Percentiles rank a stretch among this genome's conserved stretches.
These are phyloP conservation scores for Kodamaea suecica DNA, from an alignment of 1,139 yeast genomes.

Conservation along the genomic window DNA sequence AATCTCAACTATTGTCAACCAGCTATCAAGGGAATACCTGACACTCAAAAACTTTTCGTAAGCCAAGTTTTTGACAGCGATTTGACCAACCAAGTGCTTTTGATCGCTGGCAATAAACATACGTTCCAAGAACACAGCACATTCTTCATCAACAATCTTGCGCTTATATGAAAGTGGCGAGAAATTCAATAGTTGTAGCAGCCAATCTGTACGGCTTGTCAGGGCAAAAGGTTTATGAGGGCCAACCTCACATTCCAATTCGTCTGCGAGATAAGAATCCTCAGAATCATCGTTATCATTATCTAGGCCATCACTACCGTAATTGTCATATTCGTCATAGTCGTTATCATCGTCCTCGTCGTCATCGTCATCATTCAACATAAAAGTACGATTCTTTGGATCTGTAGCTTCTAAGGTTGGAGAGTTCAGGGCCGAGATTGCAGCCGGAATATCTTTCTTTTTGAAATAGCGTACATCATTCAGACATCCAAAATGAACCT, in stretches of 20 bases:
- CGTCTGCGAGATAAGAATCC: constrained; percentile 24
- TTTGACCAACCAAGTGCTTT: constrained; percentile 60
- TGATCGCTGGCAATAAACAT: constrained; percentile 58
- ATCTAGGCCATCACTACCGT: constrained; percentile 6
- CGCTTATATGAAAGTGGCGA: constrained; percentile 36
- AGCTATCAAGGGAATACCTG: constrained; percentile 65
- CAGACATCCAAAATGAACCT: constrained; percentile 73
- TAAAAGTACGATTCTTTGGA: constrained; percentile 9
- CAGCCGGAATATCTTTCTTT: constrained; percentile 68
- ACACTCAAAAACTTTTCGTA: constrained; percentile 62
- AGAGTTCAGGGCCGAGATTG: constrained; percentile 65
- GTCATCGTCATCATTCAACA: constrained; percentile 14
- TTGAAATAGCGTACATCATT: constrained; percentile 70
- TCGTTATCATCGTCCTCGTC: constrained; percentile 18
- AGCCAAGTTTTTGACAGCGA: constrained; percentile 68
- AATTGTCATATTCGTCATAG: constrained; percentile 7
- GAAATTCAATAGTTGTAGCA: constrained; percentile 48
- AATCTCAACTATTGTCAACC: constrained; percentile 72
- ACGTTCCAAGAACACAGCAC: constrained; percentile 61
- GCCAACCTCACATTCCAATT: constrained; percentile 19
- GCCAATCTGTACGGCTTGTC: constrained; percentile 37
- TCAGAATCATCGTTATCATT: constrained; percentile 20
- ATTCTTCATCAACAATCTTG: constrained; percentile 32
- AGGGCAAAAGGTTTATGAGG: constrained; percentile 1
- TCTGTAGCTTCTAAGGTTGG: constrained; percentile 41